Conservation (phyloP, 306 rosid species). For the Fragaria iinumae region DNA sequence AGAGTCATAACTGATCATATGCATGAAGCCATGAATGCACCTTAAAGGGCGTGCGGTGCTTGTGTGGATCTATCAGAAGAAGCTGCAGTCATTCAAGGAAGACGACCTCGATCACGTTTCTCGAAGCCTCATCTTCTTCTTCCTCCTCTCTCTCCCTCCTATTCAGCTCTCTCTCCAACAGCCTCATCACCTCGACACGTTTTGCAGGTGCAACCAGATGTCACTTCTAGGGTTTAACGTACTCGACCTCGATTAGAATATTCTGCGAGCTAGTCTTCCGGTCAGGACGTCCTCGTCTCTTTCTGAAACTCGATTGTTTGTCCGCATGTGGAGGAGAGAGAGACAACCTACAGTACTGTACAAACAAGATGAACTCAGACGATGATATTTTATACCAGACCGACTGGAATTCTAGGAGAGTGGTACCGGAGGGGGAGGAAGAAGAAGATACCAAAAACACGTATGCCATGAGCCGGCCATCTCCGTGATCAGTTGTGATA, state of each 20-base stretch:
- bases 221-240: background rate
- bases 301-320: background rate
- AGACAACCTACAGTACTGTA: background rate
- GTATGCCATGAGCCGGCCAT: background rate
- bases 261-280: background rate
- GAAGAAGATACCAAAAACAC: background rate
- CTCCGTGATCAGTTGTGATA: too few relatives aligned
- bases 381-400: background rate
- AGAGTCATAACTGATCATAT: background rate
- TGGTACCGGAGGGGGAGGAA: background rate
- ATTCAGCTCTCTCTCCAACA: background rate
- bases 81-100: background rate
- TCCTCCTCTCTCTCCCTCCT: background rate
- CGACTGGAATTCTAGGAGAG: background rate
- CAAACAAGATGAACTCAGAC: background rate
- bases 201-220: background rate
- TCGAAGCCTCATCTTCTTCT: background rate
- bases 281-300: background rate
- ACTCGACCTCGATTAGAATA: background rate
- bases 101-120: background rate
- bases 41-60: background rate
- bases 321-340: background rate
- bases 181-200: background rate
- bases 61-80: background rate
- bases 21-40: background rate